A percentile compares a stretch with the other conserved stretches of the same genome.
Conservation (phyloP, 169 alveolate species). For the Plasmodium coatneyi region DNA sequence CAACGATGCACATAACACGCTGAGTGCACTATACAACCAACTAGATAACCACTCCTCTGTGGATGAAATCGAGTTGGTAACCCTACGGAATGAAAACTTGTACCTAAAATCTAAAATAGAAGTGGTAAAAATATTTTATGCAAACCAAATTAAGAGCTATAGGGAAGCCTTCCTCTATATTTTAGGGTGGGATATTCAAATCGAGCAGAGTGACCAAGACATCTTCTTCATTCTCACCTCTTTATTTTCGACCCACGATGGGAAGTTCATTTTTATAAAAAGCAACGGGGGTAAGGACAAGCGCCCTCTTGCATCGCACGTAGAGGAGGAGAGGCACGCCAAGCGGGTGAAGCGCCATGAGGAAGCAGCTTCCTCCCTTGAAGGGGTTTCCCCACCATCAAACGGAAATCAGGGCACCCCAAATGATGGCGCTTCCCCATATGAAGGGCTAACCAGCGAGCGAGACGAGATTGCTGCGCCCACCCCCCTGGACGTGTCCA, state of each 20-base stretch:
- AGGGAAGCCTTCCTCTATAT: slow-evolving; percentile 69
- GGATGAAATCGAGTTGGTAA: slow-evolving; percentile 31
- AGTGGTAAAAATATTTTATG: slow-evolving; percentile 53
- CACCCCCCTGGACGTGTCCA: slow-evolving; percentile 7
- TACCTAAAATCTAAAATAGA: slow-evolving; percentile 62
- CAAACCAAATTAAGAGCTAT: slow-evolving; percentile 62
- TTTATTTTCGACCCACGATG: slow-evolving; percentile 73
- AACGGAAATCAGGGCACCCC: background rate
- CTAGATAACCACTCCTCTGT: background rate
- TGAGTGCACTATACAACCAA: slow-evolving; percentile 26
- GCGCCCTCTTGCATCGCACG: background rate
- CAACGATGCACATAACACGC: background rate
- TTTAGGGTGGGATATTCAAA: slow-evolving; percentile 70
- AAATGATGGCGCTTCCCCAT: background rate
- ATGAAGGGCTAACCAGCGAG: slow-evolving; percentile 12
- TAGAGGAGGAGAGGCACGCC: background rate
- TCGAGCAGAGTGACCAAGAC: slow-evolving; percentile 65
- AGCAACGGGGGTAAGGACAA: slow-evolving; percentile 30
- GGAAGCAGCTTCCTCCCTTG: background rate
- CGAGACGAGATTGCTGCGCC: background rate
- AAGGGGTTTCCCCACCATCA: background rate
- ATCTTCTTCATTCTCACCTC: slow-evolving; percentile 67
- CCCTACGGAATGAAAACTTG: slow-evolving; percentile 42
- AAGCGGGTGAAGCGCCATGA: background rate
- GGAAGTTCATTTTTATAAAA: slow-evolving; percentile 57